Evolutionary conservation across 768 basidiomycete species (phyloP).

Genomic region (Pulveroboletus ravenelii): DNA sequence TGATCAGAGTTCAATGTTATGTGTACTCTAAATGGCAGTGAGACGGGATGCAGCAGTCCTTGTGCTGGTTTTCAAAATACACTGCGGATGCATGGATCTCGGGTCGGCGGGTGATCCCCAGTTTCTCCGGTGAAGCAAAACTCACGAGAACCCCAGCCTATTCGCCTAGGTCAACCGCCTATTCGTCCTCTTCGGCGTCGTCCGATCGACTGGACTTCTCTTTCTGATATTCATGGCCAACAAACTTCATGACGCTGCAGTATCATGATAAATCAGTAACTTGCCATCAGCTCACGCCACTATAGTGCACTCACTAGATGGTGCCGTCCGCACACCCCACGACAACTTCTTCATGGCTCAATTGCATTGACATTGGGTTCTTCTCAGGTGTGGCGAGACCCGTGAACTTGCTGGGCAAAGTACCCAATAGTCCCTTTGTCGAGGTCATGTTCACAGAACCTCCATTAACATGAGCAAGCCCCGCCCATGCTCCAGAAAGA

Average conservation of each 20-base stretch:
- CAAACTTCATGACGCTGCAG: slow-evolving; percentile 55
- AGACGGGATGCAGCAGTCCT: slow-evolving; percentile 4
- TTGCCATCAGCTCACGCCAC: background rate
- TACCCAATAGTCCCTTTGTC: slow-evolving; percentile 57
- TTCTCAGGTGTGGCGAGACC: slow-evolving; percentile 85
- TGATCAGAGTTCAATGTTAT: background rate
- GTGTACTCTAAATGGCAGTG: slow-evolving; percentile 3
- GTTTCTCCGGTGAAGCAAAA: background rate
- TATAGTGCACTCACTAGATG: slow-evolving; percentile 63
- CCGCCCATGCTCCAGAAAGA: slow-evolving; percentile 72
- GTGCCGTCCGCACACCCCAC: slow-evolving; percentile 90
- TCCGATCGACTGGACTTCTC: slow-evolving; percentile 11
- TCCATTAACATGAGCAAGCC: slow-evolving; percentile 44
- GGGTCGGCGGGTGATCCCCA: background rate
- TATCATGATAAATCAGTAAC: slow-evolving; percentile 10
- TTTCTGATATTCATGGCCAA: slow-evolving; percentile 52
- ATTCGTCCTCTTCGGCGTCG: slow-evolving; percentile 10
- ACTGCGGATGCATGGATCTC: background rate
- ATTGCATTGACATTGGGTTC: slow-evolving; percentile 92
- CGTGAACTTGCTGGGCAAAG: slow-evolving; percentile 61
- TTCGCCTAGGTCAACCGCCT: slow-evolving; percentile 5
- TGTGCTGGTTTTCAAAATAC: slow-evolving; percentile 6
- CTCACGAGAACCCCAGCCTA: background rate
- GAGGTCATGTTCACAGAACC: slow-evolving; percentile 27
- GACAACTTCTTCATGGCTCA: slow-evolving; percentile 88